phyloP scores from a whole-genome alignment of 352 stramenopile genomes.

The Globisporangium splendens region DNA sequence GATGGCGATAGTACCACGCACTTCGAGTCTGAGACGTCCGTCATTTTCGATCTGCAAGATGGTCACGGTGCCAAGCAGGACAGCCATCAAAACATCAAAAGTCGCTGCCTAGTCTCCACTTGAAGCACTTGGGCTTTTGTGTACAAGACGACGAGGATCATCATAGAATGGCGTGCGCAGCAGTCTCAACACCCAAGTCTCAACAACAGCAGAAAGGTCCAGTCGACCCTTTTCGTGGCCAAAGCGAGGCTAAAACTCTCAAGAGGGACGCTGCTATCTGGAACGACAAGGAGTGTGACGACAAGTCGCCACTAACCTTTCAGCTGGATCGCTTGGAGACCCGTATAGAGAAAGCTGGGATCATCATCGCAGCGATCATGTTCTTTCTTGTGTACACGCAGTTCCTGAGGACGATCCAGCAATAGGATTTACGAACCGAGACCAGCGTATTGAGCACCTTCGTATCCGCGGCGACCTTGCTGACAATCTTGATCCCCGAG shows the following conservation, averaged over 20 bases:
- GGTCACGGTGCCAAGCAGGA: too few species aligned
- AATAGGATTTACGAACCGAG: constrained; percentile 16
- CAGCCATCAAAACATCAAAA: too few species aligned
- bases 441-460: constrained; percentile 45
- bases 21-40: neutral
- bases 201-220: neutral
- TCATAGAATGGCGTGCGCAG: neutral
- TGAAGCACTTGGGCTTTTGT: neutral
- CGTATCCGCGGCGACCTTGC: constrained; percentile 76
- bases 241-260: neutral
- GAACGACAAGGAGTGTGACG: neutral
- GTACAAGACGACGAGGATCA: neutral
- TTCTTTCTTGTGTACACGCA: constrained; percentile 17
- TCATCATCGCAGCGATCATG: constrained; percentile 42
- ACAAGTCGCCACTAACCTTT: constrained; percentile 45
- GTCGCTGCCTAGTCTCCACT: too few species aligned
- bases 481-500: constrained; percentile 87
- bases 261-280: neutral
- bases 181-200: constrained; percentile 1
- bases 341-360: constrained; percentile 52
- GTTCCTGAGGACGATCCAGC: too few species aligned
- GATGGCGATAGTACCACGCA: neutral
- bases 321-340: constrained; percentile 73
- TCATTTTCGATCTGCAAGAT: too few species aligned
- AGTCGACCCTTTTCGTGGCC: too few species aligned